Base-by-base conservation (phyloP, 805 yeast species). In the Candida verbasci region DNA sequence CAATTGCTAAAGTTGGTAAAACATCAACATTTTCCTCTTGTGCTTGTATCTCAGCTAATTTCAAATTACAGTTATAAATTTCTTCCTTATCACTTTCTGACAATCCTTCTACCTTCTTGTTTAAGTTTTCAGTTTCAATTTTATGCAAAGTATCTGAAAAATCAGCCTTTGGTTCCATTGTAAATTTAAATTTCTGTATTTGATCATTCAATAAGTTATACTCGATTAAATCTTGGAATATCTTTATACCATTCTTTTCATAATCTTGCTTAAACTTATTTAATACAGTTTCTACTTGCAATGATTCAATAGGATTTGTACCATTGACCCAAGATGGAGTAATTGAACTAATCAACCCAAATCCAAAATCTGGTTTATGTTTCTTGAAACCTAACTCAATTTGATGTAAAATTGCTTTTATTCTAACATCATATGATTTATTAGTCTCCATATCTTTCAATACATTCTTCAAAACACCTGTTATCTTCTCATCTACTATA, bases 361-460 rank as follows among this genome's bases (percentile, higher is more conserved):
- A 64, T 9, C 98, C 98, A 64, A 87, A 93, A 42, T 86, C 85
- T 0, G 97, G 81, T 47, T 82, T 88, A 44, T 88, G 94, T 47
- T 87, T 89, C 48, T 86, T 86, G 55, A 86, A 81, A 24, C 78
- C 61, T 21, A 93, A 62, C 56, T 93, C 98, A 24, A 88, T 61
- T 55, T 89, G 97, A 57, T 88, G 94, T 25, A 93, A 68, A 34
- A 91, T 76, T 0, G 95, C 97, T 38, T 84, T 81, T n/a, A 93
- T 73, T 49, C 86, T 49, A 17, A 56, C 60, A 26, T 55, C 48
- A 44, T 50, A 64, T 9, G 46, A 39, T 15, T 50, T 40, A 4
- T 46, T 44, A n/a, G 52, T 42, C 8, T 44, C 40, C 22, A 65
- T 50, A 26, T 62, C 65, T 1, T 63, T 65, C 5, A 65, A 17